Conservation (phyloP, 768 basidiomycete species). For the Boletus barrowsii region DNA sequence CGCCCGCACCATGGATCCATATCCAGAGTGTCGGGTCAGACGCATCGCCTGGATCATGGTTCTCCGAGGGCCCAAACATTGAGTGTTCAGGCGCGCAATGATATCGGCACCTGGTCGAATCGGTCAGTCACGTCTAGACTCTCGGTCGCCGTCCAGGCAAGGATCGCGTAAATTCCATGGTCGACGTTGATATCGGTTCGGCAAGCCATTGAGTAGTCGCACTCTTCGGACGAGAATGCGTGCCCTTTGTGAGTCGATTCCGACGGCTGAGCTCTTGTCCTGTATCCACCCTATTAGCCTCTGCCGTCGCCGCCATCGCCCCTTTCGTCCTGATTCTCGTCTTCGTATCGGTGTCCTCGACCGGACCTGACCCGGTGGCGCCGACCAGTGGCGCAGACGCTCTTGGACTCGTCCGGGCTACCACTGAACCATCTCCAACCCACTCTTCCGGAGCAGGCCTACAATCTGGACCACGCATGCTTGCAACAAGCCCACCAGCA, state of each 20-base stretch:
- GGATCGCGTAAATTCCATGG: background rate
- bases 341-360: background rate
- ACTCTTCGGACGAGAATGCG: constrained; percentile 1
- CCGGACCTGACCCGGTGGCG: constrained; percentile 9
- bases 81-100: background rate
- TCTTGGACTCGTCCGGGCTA: background rate
- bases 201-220: background rate
- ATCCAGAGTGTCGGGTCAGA: no score
- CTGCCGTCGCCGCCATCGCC: no score
- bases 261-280: background rate
- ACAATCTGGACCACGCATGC: background rate
- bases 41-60: no score
- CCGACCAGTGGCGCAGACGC: constrained; percentile 9
- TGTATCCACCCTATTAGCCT: background rate
- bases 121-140: background rate
- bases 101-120: background rate
- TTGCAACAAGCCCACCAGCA: background rate
- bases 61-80: no score
- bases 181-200: constrained; percentile 6
- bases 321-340: background rate
- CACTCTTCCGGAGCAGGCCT: background rate
- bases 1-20: background rate
- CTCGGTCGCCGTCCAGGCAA: constrained; percentile 5
- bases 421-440: no score
- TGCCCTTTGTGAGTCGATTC: background rate